Conservation (phyloP, 441 rosid genomes). For the Eutrema salsugineum region DNA sequence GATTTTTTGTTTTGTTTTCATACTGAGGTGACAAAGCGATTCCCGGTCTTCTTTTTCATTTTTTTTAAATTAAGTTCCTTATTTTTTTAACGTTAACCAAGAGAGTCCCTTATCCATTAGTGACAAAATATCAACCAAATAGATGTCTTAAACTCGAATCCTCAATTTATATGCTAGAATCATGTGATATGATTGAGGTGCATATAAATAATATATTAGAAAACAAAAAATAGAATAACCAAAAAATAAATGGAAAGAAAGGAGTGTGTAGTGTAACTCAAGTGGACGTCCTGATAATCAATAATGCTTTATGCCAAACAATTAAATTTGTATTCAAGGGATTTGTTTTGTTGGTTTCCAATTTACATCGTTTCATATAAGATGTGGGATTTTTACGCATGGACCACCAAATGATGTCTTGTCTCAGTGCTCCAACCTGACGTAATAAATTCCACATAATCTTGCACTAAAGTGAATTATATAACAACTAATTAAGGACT, state of each 20-base stretch:
- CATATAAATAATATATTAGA: background rate
- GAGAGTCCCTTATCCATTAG: slow-evolving; percentile 3
- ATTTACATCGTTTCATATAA: slow-evolving; percentile 1
- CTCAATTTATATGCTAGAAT: background rate
- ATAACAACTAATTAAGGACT: background rate
- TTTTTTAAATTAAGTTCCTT: background rate
- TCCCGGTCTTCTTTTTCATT: background rate
- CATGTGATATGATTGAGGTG: background rate
- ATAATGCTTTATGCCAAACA: background rate
- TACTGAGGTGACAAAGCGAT: background rate
- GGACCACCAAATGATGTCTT: slow-evolving; percentile 6
- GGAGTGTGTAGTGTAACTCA: slow-evolving; percentile 11
- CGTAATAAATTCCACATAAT: slow-evolving; percentile 12
- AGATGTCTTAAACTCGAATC: background rate
- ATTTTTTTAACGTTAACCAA: background rate
- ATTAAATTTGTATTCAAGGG: background rate
- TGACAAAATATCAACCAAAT: slow-evolving; percentile 2
- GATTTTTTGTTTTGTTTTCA: no score
- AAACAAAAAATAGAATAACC: background rate
- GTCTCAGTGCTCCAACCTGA: slow-evolving; percentile 13
- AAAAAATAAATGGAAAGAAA: slow-evolving; percentile 4
- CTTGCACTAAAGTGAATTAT: slow-evolving; percentile 8
- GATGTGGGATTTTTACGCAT: slow-evolving; percentile 18
- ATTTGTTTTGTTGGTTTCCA: slow-evolving; percentile 15
- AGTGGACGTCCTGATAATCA: slow-evolving; percentile 12